A percentile compares a stretch with the other conserved stretches of the same genome.
Evolutionary conservation across 2,329 filamentous ascomycete species (phyloP).

Genomic region (Talaromyces sp.): DNA sequence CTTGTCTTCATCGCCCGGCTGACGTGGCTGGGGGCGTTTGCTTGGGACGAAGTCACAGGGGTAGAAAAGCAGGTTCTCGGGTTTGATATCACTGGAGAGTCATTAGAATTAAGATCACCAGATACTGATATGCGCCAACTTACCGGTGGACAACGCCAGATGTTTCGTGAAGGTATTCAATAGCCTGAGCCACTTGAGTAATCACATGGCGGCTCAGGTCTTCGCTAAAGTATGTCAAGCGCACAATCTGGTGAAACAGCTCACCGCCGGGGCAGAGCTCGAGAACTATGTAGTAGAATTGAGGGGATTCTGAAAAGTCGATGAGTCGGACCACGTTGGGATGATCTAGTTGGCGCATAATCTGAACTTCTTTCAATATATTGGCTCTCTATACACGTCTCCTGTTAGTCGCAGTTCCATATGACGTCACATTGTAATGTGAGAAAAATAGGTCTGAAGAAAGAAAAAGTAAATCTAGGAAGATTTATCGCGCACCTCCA

Average conservation of each 20-base stretch:
- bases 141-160: slow-evolving; percentile 96
- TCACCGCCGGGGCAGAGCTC: slow-evolving; percentile 94
- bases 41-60: slow-evolving; percentile 76
- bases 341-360: slow-evolving; percentile 95
- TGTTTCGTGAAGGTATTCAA: slow-evolving; percentile 91
- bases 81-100: slow-evolving; percentile 80
- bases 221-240: slow-evolving; percentile 97
- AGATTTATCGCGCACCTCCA: slow-evolving; percentile 71
- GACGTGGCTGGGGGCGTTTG: slow-evolving; percentile 71
- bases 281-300: slow-evolving; percentile 97
- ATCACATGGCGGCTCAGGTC: slow-evolving; percentile 93
- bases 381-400: slow-evolving; percentile 67
- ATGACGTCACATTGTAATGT: slow-evolving; percentile 2
- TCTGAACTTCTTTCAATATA: slow-evolving; percentile 96
- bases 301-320: slow-evolving; percentile 85
- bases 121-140: slow-evolving; percentile 22
- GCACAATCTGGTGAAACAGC: slow-evolving; percentile 96
- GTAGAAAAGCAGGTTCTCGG: slow-evolving; percentile 92
- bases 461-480: not conserved
- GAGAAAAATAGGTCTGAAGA: slow-evolving; percentile 17
- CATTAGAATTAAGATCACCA: slow-evolving; percentile 14
- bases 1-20: slow-evolving; percentile 93
- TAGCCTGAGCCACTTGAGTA: slow-evolving; percentile 83
- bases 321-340: slow-evolving; percentile 92
- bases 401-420: slow-evolving; percentile 19